Base-by-base conservation (phyloP, 1,284 basidiomycete genomes). In the Austropuccinia psidii region DNA sequence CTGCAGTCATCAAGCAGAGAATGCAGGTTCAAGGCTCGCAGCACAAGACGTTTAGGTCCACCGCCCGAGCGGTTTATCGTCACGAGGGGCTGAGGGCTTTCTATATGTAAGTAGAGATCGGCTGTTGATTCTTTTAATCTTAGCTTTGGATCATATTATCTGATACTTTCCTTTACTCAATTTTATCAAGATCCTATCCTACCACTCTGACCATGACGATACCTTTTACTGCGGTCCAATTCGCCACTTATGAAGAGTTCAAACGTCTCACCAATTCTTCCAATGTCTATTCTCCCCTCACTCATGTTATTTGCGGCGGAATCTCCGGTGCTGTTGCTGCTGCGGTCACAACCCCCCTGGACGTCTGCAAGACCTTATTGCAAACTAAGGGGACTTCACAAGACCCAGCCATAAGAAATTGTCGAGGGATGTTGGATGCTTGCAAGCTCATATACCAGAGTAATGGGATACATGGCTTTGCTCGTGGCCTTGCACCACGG, bases 211-310 rank as follows among this genome's bases (percentile, higher is more conserved):
- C 88, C 76, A 98, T 98, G 86, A 90, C 91, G 50, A 91, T 99
- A 50, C 96, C 96, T 1, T 98, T 98, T 84, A 98, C 95, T 74
- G 95, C 96, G 47, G 93, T 94, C 49, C 96, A 99, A 81, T 98
- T 94, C 83, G 91, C 92, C 7, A 90, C 91, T 5, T 99, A 99
- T 83, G 96, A 98, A 82, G 90, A 91, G 81, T 83, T 95, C 74
- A 98, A 98, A 83, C 85, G 85, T 76, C 80, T 91, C 57, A 82
- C 97, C 79, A 99, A 98, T 82, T 93, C 96, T 1, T 81, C 84
- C 24, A 88, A 89, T 73, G 84, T 85, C 62, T 99, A 99, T 82
- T 95, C 92, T 33, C 96, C 96, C 11, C 79, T 87, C 39, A 90
- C 93, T 35, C 96, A 99, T 82, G 91, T 94, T 75, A 83, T 89